Percentiles rank a stretch among this genome's conserved stretches.
Evolutionary conservation across 805 yeast species (phyloP).

Genomic region (Geotrichum ghanense): DNA sequence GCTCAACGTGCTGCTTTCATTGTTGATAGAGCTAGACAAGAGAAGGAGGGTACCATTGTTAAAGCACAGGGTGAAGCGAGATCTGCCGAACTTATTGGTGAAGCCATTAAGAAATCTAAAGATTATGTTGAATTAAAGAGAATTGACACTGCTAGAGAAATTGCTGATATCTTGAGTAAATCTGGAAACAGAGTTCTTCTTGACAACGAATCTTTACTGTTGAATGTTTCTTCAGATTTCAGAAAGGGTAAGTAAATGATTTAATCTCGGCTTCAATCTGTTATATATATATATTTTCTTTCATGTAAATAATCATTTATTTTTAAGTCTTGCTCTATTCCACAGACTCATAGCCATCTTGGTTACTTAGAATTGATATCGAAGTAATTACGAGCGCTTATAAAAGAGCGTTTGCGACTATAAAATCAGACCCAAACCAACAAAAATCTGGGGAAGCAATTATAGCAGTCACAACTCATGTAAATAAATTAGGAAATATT

Average conservation of each 20-base stretch:
- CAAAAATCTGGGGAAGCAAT: too few species aligned
- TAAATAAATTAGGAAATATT: too few species aligned
- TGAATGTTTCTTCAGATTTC: constrained; percentile 77
- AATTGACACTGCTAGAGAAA: constrained; percentile 93
- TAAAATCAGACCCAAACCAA: too few species aligned
- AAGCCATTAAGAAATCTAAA: constrained; percentile 90
- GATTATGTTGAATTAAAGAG: constrained; percentile 96
- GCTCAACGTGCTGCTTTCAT: constrained; percentile 97
- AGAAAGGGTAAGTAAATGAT: constrained; percentile 27
- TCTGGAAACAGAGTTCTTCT: constrained; percentile 88
- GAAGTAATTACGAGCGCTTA: too few species aligned
- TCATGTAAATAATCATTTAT: background rate
- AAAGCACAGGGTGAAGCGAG: constrained; percentile 98
- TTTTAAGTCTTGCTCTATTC: too few species aligned
- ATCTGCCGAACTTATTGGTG: constrained; percentile 97
- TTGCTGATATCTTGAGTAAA: constrained; percentile 70
- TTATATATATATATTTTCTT: too few species aligned
- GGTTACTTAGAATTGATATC: too few species aligned
- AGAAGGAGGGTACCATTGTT: constrained; percentile 93
- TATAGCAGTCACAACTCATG: too few species aligned
- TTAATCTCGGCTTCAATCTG: background rate
- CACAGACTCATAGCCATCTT: too few species aligned
- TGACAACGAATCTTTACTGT: constrained; percentile 83
- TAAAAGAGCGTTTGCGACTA: too few species aligned
- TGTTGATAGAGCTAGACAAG: constrained; percentile 95